phyloP scores from a whole-genome alignment of 2,329 filamentous ascomycete species.

The Aspergillus fumigatiaffinis region DNA sequence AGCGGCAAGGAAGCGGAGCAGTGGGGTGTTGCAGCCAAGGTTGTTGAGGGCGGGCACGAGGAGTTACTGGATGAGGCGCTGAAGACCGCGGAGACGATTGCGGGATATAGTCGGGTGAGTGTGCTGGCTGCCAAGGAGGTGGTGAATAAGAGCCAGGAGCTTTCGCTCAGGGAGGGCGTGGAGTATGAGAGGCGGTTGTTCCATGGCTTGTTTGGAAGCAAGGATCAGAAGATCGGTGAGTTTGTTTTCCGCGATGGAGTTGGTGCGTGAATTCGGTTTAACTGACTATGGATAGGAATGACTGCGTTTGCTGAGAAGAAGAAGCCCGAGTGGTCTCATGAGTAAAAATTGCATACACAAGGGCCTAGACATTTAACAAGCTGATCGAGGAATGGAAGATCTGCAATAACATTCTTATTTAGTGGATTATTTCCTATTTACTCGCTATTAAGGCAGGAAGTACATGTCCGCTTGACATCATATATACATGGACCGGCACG shows the following conservation, averaged over 20 bases:
- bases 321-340: slow-evolving; percentile 84
- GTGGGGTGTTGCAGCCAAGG: slow-evolving; percentile 84
- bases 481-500: neutral
- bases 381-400: neutral
- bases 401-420: neutral
- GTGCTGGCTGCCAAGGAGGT: slow-evolving; percentile 91
- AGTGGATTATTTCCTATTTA: too few relatives aligned
- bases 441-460: slow-evolving; percentile 1
- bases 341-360: slow-evolving; percentile 45
- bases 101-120: slow-evolving; percentile 79
- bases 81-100: slow-evolving; percentile 84
- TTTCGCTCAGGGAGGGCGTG: slow-evolving; percentile 80
- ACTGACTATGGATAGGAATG: slow-evolving; percentile 54
- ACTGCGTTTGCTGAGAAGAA: slow-evolving; percentile 92
- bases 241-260: neutral
- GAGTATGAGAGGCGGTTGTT: slow-evolving; percentile 94
- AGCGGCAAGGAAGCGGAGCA: slow-evolving; percentile 76
- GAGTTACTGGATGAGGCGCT: slow-evolving; percentile 77
- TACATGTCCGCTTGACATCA: slow-evolving; percentile 7
- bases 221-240: slow-evolving; percentile 92
- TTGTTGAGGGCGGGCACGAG: slow-evolving; percentile 71
- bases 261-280: slow-evolving; percentile 4
- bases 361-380: neutral
- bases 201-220: slow-evolving; percentile 86
- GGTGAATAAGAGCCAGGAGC: slow-evolving; percentile 98